Conservation (phyloP, 1,139 yeast genomes). For the Yamadazyma aaseri region DNA sequence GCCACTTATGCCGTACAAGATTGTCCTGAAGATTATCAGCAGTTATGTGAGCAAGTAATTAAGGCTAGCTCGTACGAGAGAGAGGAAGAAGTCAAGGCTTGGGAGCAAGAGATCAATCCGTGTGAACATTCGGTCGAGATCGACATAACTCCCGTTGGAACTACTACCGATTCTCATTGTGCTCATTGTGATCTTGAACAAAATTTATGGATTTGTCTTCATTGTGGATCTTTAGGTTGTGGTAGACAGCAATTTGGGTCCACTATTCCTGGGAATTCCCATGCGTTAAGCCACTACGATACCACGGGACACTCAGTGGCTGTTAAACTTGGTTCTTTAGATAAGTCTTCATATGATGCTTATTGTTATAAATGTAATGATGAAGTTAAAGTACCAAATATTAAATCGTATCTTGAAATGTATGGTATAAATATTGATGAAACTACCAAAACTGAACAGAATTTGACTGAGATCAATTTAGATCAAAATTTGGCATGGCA, state of each 20-base stretch:
- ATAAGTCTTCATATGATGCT: slow-evolving; percentile 58
- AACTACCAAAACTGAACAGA: slow-evolving; percentile 72
- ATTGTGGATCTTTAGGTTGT: slow-evolving; percentile 89
- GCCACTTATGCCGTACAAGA: slow-evolving; percentile 18
- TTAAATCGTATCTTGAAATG: slow-evolving; percentile 48
- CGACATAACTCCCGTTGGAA: slow-evolving; percentile 23
- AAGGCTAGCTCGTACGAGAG: slow-evolving; percentile 64
- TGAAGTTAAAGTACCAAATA: slow-evolving; percentile 73
- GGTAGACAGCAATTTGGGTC: slow-evolving; percentile 88
- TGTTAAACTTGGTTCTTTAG: slow-evolving; percentile 82
- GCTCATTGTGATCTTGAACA: slow-evolving; percentile 58
- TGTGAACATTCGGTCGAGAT: slow-evolving; percentile 72
- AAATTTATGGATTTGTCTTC: slow-evolving; percentile 86
- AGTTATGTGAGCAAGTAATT: slow-evolving; percentile 50
- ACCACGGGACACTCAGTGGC: slow-evolving; percentile 71
- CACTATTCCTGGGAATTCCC: slow-evolving; percentile 87
- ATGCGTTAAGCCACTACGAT: slow-evolving; percentile 73
- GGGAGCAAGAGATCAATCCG: slow-evolving; percentile 86
- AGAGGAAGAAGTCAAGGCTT: slow-evolving; percentile 75
- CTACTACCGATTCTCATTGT: slow-evolving; percentile 59
- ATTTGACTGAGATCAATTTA: slow-evolving; percentile 81
- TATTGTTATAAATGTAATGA: slow-evolving; percentile 90
- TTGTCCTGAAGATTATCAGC: slow-evolving; percentile 22
- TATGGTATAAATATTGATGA: slow-evolving; percentile 69
- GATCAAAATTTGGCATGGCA: slow-evolving; percentile 96